phyloP scores from a whole-genome alignment of 805 yeast species.

The Candida caryicola region DNA sequence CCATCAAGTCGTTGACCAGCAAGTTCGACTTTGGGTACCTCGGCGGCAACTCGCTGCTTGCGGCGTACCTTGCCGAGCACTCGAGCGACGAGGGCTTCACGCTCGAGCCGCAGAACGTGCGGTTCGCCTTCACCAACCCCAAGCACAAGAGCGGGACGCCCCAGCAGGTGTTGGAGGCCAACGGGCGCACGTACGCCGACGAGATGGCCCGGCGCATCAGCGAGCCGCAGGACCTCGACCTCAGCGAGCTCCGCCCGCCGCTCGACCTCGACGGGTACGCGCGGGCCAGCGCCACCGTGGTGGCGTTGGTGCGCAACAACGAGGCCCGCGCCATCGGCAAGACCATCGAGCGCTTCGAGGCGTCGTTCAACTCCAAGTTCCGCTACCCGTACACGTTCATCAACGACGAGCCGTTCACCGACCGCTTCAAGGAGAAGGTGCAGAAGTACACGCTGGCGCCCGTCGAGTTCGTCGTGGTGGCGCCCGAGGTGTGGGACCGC shows the following conservation, averaged over 20 bases:
- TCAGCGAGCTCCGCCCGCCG: constrained; percentile 28
- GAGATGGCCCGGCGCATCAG: constrained; percentile 34
- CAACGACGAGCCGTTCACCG: constrained; percentile 66
- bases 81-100: too few species aligned
- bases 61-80: too few species aligned
- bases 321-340: constrained; percentile 49
- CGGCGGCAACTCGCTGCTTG: background rate
- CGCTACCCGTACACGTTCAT: constrained; percentile 79
- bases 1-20: constrained; percentile 9
- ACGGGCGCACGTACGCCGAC: constrained; percentile 36
- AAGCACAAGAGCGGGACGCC: constrained; percentile 25
- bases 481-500: constrained; percentile 51
- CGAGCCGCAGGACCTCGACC: constrained; percentile 48
- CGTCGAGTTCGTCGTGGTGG: constrained; percentile 39
- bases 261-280: constrained; percentile 23
- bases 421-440: constrained; percentile 50
- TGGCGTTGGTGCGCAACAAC: constrained; percentile 67
- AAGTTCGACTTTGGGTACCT: constrained; percentile 13
- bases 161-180: constrained; percentile 33
- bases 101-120: constrained; percentile 28
- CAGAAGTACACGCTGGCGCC: constrained; percentile 28
- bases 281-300: constrained; percentile 72
- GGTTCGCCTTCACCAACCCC: constrained; percentile 31
- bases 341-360: constrained; percentile 62
- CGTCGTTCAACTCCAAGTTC: constrained; percentile 63